Evolutionary conservation across 225 moss, liverwort and hornwort species (phyloP), one percentile per base, ranked within the genome.

Genomic region (Physcomitrium patens): DNA sequence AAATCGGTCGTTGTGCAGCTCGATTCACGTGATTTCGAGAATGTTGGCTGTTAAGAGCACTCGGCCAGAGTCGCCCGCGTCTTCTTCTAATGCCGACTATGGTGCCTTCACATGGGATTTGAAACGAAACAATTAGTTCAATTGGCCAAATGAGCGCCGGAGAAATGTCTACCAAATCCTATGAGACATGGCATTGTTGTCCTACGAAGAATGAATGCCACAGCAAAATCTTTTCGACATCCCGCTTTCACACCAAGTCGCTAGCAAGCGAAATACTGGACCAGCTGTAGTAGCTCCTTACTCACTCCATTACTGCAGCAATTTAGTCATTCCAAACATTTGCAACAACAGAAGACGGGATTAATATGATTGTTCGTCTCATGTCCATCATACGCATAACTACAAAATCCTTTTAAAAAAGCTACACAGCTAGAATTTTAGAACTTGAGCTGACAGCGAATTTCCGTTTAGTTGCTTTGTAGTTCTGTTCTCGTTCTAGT

Each of bases 361-460:
- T 13, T 65, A 52, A 52, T 4, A 65, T 27, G 27, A 22, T 37
- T 37, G 31, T 37, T 37, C 50, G 10, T 27, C 28, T n/a, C 64
- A 60, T 31, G 73, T 44, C 56, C 43, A 22, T 17, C 31, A 37
- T 37, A 58, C 20, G 59, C 17, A 26, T 31, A 27, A 18, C 22
- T 63, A 20, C 16, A 23, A 37, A 37, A 37, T 37, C 5, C 5
- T 4, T 37, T 37, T 37, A 37, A 37, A 7, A n/a, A 37, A 37
- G 31, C 31, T 37, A 37, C 31, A 37, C 31, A 37, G 31, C 31
- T 37, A 37, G 7, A 37, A 37, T 37, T 37, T 37, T 1, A 1
- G 31, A 11, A 83, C 76, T 73, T 73, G 42, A 43, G 27, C 54
- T 63, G 62, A 44, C 54, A 63, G 60, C 15, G 50, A 57, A 72